These are phyloP conservation scores for Yamadazyma insecticola DNA, from an alignment of 805 yeast species.

Conservation along the genomic window DNA sequence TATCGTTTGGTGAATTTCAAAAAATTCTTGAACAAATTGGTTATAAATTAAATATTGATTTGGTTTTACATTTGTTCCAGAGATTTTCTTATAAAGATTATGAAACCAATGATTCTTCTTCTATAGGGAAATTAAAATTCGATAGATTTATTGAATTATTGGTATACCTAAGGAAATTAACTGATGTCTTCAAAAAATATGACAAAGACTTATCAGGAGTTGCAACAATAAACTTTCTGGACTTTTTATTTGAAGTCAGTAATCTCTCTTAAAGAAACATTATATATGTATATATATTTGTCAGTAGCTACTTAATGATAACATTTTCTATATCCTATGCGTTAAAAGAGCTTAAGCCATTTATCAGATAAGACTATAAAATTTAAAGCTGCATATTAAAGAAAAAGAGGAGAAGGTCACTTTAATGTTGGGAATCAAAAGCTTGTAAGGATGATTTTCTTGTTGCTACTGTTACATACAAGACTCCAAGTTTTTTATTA, in stretches of 20 bases:
- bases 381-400: background rate
- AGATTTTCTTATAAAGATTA: slow-evolving; percentile 44
- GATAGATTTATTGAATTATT: slow-evolving; percentile 79
- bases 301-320: background rate
- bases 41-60: slow-evolving; percentile 52
- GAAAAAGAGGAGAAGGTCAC: no score
- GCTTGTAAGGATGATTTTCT: no score
- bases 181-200: slow-evolving; percentile 73
- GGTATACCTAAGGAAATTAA: slow-evolving; percentile 69
- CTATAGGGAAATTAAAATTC: slow-evolving; percentile 53
- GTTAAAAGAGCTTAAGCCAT: background rate
- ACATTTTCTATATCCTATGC: background rate
- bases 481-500: no score
- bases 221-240: slow-evolving; percentile 62
- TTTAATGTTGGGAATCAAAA: no score
- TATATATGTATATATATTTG: slow-evolving; percentile 1
- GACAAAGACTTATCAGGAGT: slow-evolving; percentile 73
- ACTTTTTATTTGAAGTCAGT: slow-evolving; percentile 54
- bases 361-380: background rate
- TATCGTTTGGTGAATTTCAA: slow-evolving; percentile 63
- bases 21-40: slow-evolving; percentile 62
- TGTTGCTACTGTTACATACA: no score
- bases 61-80: slow-evolving; percentile 55
- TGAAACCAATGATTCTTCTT: slow-evolving; percentile 15
- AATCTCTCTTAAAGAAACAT: slow-evolving; percentile 24